Base-by-base conservation (phyloP, 345 rosid species). In the Populus davidiana region DNA sequence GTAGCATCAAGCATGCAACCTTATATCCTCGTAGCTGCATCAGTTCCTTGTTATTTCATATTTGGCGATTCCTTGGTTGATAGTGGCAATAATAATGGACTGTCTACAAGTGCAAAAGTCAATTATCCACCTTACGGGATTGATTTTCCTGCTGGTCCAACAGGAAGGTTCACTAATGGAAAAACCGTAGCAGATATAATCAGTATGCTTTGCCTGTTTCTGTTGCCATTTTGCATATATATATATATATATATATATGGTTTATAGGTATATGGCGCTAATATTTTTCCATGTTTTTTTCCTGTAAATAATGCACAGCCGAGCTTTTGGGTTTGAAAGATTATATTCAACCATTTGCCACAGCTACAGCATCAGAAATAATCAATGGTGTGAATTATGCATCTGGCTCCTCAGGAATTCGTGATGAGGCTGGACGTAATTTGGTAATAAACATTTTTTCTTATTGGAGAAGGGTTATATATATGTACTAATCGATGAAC, bases 31-130 rank as follows among this genome's bases (percentile, higher is more conserved):
- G 44, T 10, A 41, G 1, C 44, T 10, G 44, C 44, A 41, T 41
- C 44, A 14, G 85, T 77, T 9, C 87, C 81, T 17, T 83, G 88
- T 68, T 75, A 72, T 66, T 83, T 82, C 82, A 75, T 85, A 21
- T 82, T 82, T 4, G 83, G 85, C 4, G 87, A 85, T 75, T 85
- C 83, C 2, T 35, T 82, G 47, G 73, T 79, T 6, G 87, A 77
- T 14, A 80, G 56, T 56, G 81, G 83, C 18, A 82, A 85, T 38
- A 85, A 85, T 77, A 85, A 82, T 68, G 0, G 23, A 13, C 79
- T 85, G 12, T 0, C 5, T 2, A 74, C 85, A 2, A 16, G 6
- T 0, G 81, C 83, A 3, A 79, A 56, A 72, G 80, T 72, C 44
- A 71, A 82, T 67, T 79, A 66, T 25, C 21, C n/a, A 4, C 85